Evolutionary conservation across 23 red algal species (phyloP), one percentile per base, ranked within the genome.

Genomic region (Agarophyton chilense): DNA sequence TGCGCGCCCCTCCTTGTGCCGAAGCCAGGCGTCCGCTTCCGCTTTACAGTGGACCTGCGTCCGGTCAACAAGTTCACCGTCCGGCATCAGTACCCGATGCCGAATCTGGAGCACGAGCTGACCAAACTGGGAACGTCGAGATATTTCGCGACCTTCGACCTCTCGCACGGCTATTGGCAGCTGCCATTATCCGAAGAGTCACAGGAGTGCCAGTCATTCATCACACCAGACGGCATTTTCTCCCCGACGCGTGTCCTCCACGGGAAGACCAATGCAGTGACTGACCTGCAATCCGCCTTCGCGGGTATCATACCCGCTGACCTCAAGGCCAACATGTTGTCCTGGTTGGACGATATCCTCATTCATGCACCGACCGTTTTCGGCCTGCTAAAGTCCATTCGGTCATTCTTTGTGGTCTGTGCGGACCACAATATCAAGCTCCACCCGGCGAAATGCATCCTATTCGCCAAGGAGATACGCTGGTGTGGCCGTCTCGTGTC

Each of bases 1-100:
- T 90, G 31, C 31, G 86, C 57, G 14, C 86, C 86, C 17, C 53
- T 90, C 21, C 45, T 90, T 32, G 86, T 90, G 26, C 86, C 86
- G 12, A 79, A 89, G 38, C 55, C 72, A 14, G 72, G 52, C 29
- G 65, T 57, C 0, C 66, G 17, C 10, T 74, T 87, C 22, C 0
- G 72, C 21, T 90, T 90, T 46, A 65, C 46, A 8, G 25, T 50
- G 2, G 73, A 79, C 53, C 12, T 90, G n/a, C 72, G 86, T 4
- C 51, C 74, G 11, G 72, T 90, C 14, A 79, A 90, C 6, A 47
- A 47, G 0, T 68, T 47, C 65, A 90, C 73, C 29, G 35, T 79
- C 0, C 25, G 43, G 49, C 53, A 78, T 11, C 46, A 89, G 0
- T 77, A 54, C 24, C 84, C 84, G 43, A 77, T 78, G 67, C 72